Base-by-base conservation (phyloP, 2,329 filamentous ascomycete species). In the Sarocladium brachiariae region DNA sequence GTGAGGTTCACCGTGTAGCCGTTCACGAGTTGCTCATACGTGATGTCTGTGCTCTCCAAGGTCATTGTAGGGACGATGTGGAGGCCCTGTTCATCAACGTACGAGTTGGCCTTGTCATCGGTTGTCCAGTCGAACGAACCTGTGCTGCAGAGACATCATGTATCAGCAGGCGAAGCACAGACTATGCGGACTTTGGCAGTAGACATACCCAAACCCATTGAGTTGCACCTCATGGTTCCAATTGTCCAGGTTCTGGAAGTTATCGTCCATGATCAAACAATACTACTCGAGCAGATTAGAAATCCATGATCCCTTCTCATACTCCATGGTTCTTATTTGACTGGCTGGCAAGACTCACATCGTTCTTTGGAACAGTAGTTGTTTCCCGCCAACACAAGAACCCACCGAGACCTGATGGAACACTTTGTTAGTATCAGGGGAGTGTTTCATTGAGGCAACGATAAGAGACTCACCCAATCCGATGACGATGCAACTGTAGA, bases 61-160 rank as follows among this genome's bases (percentile, higher is more conserved):
- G 74, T 77, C 16, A 78, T 61, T 0, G 76, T 78, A 7, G 75
- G 76, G n/a, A 76, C 70, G 48, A 80, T 78, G 59, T 77, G 75
- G 35, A 79, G 66, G n/a, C 74, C 75, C 23, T 71, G 62, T 0
- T 56, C 61, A 56, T 77, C 72, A 31, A 71, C 64, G 58, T 72
- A 79, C 13, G 70, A 63, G 59, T 80, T 80, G 49, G 59, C 60
- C 1, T 62, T 54, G 54, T 76, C 73, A 3, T 61, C 65, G 5
- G 76, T 79, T 0, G 76, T 77, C 75, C 74, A 77, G 64, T 78
- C 76, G 57, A 79, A 79, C 31, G 70, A 66, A 14, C 73, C 73
- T 4, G 46, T 49, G 7, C 46, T 49, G 31, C 25, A 27, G 3
- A 14, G 13, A 14, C 14, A 11, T 10, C 13, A 13, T 30, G 19